Evolutionary conservation across 1,284 basidiomycete genomes (phyloP).

Genomic region (Sanguinoderma infundibulare): DNA sequence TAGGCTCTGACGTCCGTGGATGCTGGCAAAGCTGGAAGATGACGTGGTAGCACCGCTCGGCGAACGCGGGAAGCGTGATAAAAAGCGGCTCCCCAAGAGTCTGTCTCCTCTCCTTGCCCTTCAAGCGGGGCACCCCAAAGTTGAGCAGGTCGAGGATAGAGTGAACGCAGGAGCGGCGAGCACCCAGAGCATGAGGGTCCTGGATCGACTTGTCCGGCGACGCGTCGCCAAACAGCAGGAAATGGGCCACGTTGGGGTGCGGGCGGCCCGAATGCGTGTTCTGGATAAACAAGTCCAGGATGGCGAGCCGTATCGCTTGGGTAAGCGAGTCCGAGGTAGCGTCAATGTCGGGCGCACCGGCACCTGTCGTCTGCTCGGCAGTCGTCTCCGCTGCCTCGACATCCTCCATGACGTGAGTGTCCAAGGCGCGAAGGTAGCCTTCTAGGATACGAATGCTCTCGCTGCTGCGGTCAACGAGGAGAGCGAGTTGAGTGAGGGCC

Average conservation of each 20-base stretch:
- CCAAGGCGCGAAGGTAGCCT: constrained; percentile 77
- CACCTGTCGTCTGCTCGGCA: constrained; percentile 69
- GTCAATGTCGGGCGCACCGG: constrained; percentile 64
- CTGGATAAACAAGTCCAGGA: constrained; percentile 86
- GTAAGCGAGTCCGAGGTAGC: constrained; percentile 51
- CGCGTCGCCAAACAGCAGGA: constrained; percentile 79
- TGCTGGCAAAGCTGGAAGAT: constrained; percentile 89
- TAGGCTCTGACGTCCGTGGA: constrained; percentile 80
- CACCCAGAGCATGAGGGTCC: constrained; percentile 76
- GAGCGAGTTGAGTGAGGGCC: constrained; percentile 72
- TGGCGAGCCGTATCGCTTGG: constrained; percentile 77
- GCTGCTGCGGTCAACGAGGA: constrained; percentile 81
- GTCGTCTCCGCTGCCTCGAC: constrained; percentile 59
- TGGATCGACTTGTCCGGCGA: constrained; percentile 64
- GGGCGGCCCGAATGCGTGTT: constrained; percentile 70
- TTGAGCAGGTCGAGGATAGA: constrained; percentile 82
- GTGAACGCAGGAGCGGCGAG: constrained; percentile 78
- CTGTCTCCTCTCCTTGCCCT: constrained; percentile 46
- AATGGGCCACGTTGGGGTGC: constrained; percentile 90
- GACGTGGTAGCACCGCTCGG: constrained; percentile 86
- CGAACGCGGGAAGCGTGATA: constrained; percentile 74
- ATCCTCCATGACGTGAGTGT: constrained; percentile 64
- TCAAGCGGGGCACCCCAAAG: constrained; percentile 64
- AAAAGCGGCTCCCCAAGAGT: constrained; percentile 59
- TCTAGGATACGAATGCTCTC: constrained; percentile 88